Evolutionary conservation across 1,284 basidiomycete genomes (phyloP), one percentile per base, ranked within the genome.

Genomic region (Cryptococcus wingfieldii): DNA sequence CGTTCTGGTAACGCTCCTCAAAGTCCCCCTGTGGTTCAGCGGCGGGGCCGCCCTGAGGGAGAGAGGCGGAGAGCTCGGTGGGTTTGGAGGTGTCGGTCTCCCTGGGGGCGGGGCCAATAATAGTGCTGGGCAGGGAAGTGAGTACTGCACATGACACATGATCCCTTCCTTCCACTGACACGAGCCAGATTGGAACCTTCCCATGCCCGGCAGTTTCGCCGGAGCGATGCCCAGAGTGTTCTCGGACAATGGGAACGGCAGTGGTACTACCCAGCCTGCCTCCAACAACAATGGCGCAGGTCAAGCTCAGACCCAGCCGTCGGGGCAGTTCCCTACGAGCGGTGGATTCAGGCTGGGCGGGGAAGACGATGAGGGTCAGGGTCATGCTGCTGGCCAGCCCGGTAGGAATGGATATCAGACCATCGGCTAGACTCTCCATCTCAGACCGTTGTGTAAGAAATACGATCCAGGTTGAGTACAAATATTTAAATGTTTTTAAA

Each of bases 11-110:
- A 19, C 65, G 23, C 41, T 67, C 5, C 47, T 71, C 44, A 75
- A 75, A 58, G 55, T 58, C 23, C 68, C 71, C 5, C 63, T 75
- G 34, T 71, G 68, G 56, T 65, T 65, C 34, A 65, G 62, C 6
- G 62, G 68, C 38, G 46, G 70, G 10, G 60, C 46, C 1, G 47
- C 56, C 23, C 59, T 75, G 12, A 62, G 67, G 31, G 67, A 68
- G 44, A 54, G 71, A 12, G 73, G 73, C 14, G 68, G 68, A 18
- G 72, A 73, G 45, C 41, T 74, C 9, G 27, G 23, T 23, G 23
- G 45, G 16, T 55, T 58, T 23, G 63, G 58, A 28, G 58, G 46
- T 34, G 10, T 19, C 56, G 51, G 47, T 13, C 23, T 25, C 51
- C 53, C 19, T 41, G 52, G 46, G 6, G 52, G 31, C 37, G 38